Evolutionary conservation across 1,139 yeast species (phyloP).

Genomic region (Suhomyces yuchorum): DNA sequence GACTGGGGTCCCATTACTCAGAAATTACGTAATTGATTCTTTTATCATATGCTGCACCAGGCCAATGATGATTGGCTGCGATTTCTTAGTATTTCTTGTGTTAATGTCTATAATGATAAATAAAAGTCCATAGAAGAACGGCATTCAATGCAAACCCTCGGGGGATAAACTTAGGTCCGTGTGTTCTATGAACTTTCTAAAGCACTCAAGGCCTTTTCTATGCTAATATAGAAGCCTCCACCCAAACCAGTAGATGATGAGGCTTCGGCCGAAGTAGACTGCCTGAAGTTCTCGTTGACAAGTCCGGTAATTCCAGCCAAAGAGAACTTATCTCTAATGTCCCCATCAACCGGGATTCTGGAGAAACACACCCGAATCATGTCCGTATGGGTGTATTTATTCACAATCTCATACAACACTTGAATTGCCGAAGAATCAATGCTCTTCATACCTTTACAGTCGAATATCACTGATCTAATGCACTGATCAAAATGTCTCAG

Average conservation of each 20-base stretch:
- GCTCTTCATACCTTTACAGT: conserved; percentile 36
- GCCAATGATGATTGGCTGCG: background rate
- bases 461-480: conserved; percentile 31
- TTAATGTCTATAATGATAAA: too few species aligned
- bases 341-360: conserved; percentile 26
- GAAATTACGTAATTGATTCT: background rate
- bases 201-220: conserved; percentile 31
- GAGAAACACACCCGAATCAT: conserved; percentile 29
- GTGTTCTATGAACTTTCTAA: conserved; percentile 1
- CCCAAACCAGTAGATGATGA: conserved; percentile 29
- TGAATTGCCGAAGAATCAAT: conserved; percentile 40
- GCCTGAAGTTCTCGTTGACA: conserved; percentile 23
- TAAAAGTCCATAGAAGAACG: too few species aligned
- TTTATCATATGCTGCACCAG: too few species aligned
- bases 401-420: conserved; percentile 30
- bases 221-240: conserved; percentile 35
- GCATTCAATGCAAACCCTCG: too few species aligned
- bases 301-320: conserved; percentile 28
- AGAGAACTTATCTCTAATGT: conserved; percentile 25
- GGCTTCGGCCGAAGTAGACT: conserved; percentile 1
- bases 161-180: too few species aligned
- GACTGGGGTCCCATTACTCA: background rate
- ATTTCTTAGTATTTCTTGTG: too few species aligned
- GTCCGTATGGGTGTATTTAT: conserved; percentile 24
- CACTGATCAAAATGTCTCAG: conserved; percentile 24